Percentiles rank a stretch among this genome's conserved stretches.
Conservation (phyloP, 2,329 filamentous ascomycete genomes). For the Madurella mycetomatis region DNA sequence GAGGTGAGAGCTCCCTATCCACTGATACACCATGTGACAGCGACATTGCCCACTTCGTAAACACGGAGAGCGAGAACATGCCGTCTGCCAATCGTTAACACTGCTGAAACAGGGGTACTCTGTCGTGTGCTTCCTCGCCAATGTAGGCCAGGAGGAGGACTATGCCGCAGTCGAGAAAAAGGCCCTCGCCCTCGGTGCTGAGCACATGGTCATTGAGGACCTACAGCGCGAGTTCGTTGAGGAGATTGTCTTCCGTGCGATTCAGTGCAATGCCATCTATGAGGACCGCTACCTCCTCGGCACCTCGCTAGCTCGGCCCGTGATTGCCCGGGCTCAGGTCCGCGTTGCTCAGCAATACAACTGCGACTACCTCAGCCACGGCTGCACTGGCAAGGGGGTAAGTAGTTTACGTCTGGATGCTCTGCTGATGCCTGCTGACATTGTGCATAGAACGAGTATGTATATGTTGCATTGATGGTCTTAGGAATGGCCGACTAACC, state of each 20-base stretch:
- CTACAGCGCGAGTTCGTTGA: slow-evolving; percentile 73
- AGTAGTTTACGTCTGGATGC: background rate
- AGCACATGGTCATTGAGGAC: slow-evolving; percentile 60
- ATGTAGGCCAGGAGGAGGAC: slow-evolving; percentile 74
- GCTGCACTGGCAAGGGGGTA: slow-evolving; percentile 57
- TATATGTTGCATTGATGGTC: background rate
- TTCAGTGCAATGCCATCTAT: slow-evolving; percentile 69
- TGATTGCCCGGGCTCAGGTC: slow-evolving; percentile 66
- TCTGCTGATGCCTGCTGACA: background rate
- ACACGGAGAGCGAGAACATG: no score
- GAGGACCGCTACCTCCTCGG: slow-evolving; percentile 54
- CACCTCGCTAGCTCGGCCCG: slow-evolving; percentile 62
- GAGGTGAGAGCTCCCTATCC: slow-evolving; percentile 20
- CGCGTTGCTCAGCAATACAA: slow-evolving; percentile 58
- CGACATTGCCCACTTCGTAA: no score
- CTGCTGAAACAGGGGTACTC: slow-evolving; percentile 43
- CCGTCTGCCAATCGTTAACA: background rate
- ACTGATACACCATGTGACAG: no score
- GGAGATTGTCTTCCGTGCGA: slow-evolving; percentile 73
- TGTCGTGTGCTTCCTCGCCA: slow-evolving; percentile 61
- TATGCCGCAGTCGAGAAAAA: slow-evolving; percentile 69
- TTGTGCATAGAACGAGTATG: slow-evolving; percentile 9
- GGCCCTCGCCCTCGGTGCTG: slow-evolving; percentile 55
- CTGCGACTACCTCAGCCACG: slow-evolving; percentile 48
- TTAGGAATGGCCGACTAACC: slow-evolving; percentile 21